phyloP scores from a whole-genome alignment of 768 basidiomycete genomes.

The Termitomyces sp. region DNA sequence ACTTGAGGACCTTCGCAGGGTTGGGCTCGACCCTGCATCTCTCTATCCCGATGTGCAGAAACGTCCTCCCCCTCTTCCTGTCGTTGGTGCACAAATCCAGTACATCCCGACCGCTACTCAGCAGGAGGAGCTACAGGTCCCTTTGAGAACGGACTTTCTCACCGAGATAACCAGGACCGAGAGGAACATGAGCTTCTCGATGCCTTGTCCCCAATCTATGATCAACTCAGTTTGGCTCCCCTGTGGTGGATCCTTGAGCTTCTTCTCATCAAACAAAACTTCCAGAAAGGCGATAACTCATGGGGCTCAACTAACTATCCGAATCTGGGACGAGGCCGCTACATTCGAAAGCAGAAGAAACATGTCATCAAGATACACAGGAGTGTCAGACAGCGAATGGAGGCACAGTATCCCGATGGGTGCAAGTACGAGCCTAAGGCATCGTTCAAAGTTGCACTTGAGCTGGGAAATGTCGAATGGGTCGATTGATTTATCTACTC shows the following conservation, averaged over 20 bases:
- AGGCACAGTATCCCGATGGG: constrained; percentile 39
- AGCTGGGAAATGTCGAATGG: constrained; percentile 11
- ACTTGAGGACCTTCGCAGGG: constrained; percentile 35
- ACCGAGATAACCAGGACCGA: constrained; percentile 29
- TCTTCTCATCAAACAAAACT: constrained; percentile 38
- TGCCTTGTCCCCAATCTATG: constrained; percentile 51
- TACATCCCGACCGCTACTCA: constrained; percentile 13
- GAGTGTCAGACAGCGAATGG: constrained; percentile 50
- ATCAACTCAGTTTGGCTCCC: constrained; percentile 45
- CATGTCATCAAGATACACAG: constrained; percentile 46
- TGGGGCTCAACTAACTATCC: constrained; percentile 35
- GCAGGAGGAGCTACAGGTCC: constrained; percentile 1
- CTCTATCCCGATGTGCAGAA: constrained; percentile 39
- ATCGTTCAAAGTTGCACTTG: constrained; percentile 9
- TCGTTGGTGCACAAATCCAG: constrained; percentile 20
- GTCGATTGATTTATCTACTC: constrained; percentile 5
- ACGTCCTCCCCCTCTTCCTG: constrained; percentile 32
- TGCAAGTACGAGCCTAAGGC: constrained; percentile 25
- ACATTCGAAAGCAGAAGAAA: constrained; percentile 38
- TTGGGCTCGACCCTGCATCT: constrained; percentile 46
- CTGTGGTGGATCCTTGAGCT: constrained; percentile 72
- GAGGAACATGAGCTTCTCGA: constrained; percentile 62
- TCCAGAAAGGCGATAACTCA: constrained; percentile 31
- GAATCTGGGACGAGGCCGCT: constrained; percentile 32
- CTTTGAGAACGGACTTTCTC: constrained; percentile 9